Conservation (phyloP, 139 green algal species). For the Marvania coccoides region DNA sequence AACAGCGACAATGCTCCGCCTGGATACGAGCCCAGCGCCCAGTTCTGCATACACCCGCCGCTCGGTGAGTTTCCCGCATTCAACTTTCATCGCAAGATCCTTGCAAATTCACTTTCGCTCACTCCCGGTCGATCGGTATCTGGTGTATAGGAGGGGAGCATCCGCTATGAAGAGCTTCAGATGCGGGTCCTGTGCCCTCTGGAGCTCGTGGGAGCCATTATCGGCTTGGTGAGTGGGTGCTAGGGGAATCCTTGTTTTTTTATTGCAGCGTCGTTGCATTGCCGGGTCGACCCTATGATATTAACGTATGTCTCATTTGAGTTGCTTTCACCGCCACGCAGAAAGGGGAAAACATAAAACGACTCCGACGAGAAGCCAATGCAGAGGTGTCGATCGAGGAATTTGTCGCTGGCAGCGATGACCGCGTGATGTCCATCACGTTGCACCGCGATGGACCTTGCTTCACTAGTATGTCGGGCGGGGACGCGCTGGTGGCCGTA, state of each 20-base stretch:
- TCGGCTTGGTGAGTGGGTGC: slow-evolving; percentile 21
- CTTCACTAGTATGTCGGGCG: not conserved
- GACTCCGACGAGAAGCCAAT: slow-evolving; percentile 2
- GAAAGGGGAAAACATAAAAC: slow-evolving; percentile 24
- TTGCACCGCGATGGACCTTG: not conserved
- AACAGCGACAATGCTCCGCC: slow-evolving; percentile 2
- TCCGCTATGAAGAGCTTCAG: not conserved
- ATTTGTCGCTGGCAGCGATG: slow-evolving; percentile 19
- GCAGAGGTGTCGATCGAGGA: slow-evolving; percentile 17
- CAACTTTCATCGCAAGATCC: not conserved
- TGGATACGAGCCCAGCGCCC: slow-evolving; percentile 5
- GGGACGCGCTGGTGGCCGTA: slow-evolving; percentile 4
- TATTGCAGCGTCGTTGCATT: no score
- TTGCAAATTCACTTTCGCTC: not conserved
- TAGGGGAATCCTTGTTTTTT: not conserved
- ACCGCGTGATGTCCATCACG: slow-evolving; percentile 21
- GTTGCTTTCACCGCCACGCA: not conserved
- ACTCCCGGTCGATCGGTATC: not conserved
- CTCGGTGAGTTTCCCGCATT: slow-evolving; percentile 11
- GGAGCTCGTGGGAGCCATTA: slow-evolving; percentile 9
- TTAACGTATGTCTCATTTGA: not conserved
- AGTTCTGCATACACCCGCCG: not conserved
- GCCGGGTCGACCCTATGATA: no score
- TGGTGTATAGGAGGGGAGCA: slow-evolving; percentile 3
- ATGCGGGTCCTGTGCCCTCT: slow-evolving; percentile 20